phyloP scores from a whole-genome alignment of 441 rosid genomes.

The Metrosideros polymorpha region DNA sequence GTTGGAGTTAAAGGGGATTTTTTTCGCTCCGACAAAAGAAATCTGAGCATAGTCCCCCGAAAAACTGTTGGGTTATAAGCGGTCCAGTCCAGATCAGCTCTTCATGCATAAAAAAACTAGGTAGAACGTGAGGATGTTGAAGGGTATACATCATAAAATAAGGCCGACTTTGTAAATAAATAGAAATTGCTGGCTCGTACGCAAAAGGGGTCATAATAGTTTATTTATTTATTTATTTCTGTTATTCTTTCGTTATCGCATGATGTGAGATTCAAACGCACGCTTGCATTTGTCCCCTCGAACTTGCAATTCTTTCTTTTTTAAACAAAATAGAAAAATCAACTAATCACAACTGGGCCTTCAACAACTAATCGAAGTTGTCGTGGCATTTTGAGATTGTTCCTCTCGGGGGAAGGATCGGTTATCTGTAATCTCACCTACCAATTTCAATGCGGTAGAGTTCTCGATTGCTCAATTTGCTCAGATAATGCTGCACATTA shows the following conservation, averaged over 20 bases:
- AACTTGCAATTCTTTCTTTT: background rate
- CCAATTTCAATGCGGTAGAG: background rate
- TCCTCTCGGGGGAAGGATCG: background rate
- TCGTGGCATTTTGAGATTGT: background rate
- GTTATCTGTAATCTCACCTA: background rate
- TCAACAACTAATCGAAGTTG: background rate
- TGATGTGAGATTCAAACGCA: slow-evolving; percentile 21
- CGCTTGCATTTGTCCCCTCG: background rate
- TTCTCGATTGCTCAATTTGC: background rate
- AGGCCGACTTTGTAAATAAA: background rate
- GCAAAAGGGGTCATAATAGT: background rate
- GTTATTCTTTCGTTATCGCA: slow-evolving; percentile 9
- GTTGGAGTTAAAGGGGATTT: too few relatives aligned
- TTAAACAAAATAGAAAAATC: background rate
- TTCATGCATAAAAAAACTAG: background rate
- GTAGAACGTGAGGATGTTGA: background rate
- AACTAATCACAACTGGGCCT: background rate
- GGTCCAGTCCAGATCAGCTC: background rate
- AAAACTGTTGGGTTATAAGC: background rate
- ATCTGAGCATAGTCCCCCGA: background rate
- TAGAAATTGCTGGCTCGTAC: background rate
- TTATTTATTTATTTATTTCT: background rate
- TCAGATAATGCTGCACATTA: background rate
- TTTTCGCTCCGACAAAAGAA: too few relatives aligned
- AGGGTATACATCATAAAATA: background rate